A percentile compares a stretch with the other conserved stretches of the same genome.
Conservation (phyloP, 2,329 filamentous ascomycete species). For the Fusarium brachygibbosum region DNA sequence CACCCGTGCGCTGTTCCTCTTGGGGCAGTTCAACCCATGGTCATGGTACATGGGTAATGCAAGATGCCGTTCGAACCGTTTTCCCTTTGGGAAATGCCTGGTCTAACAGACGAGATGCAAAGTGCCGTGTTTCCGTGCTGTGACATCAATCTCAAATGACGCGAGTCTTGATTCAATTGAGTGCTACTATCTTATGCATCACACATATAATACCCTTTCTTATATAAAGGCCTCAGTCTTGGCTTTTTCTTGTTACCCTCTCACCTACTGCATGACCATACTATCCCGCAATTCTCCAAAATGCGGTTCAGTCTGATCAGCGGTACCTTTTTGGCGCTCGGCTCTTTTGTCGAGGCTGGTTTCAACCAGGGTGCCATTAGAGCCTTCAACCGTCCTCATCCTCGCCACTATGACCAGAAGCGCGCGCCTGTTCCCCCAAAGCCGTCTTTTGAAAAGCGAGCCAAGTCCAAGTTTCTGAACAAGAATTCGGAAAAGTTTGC, state of each 20-base stretch:
- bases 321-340: conserved; percentile 37
- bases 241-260: no score
- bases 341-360: conserved; percentile 42
- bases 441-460: conserved; percentile 26
- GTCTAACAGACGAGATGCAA: not conserved
- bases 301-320: conserved; percentile 45
- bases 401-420: conserved; percentile 25
- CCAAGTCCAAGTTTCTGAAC: conserved; percentile 42
- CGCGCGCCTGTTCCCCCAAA: conserved; percentile 9
- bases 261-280: not conserved
- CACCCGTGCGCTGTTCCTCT: conserved; percentile 4
- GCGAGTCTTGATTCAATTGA: not conserved
- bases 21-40: conserved; percentile 2
- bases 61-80: conserved; percentile 14
- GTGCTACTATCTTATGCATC: no score
- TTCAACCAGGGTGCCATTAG: conserved; percentile 45
- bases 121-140: conserved; percentile 4
- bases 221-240: not conserved
- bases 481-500: conserved; percentile 60
- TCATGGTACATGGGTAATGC: conserved; percentile 7
- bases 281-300: not conserved
- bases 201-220: not conserved
- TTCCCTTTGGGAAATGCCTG: not conserved
- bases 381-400: conserved; percentile 36
- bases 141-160: conserved; percentile 5